Evolutionary conservation across 2,329 filamentous ascomycete species (phyloP).

Genomic region (Pseudogymnoascus sp.): DNA sequence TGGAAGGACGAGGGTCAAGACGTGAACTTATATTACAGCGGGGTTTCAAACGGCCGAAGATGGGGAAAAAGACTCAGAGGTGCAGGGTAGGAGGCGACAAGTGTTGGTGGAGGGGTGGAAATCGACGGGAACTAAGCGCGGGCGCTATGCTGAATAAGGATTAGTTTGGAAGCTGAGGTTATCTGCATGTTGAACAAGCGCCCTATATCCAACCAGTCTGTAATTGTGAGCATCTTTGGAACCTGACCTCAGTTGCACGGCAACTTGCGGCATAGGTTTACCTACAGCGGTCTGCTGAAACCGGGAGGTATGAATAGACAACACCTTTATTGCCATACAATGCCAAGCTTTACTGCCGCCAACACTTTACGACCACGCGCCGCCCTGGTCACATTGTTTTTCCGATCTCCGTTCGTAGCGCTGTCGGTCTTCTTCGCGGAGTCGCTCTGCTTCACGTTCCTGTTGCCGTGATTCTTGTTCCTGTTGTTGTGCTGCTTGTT

Average conservation of each 20-base stretch:
- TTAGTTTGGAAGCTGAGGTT: background rate
- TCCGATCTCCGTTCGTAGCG: background rate
- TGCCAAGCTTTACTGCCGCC: background rate
- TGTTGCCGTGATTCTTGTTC: background rate
- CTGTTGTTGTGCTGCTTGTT: no score
- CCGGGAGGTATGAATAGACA: background rate
- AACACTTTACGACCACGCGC: no score
- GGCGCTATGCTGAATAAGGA: background rate
- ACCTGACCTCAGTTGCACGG: background rate
- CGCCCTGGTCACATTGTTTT: no score
- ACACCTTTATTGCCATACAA: background rate
- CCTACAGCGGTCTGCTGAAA: background rate
- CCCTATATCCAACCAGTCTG: no score
- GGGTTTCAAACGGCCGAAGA: background rate
- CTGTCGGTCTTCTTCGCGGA: background rate
- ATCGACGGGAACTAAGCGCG: background rate
- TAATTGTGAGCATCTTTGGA: no score
- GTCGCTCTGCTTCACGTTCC: background rate
- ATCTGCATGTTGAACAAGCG: background rate
- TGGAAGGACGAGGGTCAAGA: constrained; percentile 20
- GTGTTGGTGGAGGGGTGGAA: background rate
- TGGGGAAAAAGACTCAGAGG: no score
- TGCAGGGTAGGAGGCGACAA: no score
- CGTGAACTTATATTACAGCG: constrained; percentile 17
- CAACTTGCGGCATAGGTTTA: background rate